Base-by-base conservation (phyloP, 139 green algal species). In the Pleodorina starrii region DNA sequence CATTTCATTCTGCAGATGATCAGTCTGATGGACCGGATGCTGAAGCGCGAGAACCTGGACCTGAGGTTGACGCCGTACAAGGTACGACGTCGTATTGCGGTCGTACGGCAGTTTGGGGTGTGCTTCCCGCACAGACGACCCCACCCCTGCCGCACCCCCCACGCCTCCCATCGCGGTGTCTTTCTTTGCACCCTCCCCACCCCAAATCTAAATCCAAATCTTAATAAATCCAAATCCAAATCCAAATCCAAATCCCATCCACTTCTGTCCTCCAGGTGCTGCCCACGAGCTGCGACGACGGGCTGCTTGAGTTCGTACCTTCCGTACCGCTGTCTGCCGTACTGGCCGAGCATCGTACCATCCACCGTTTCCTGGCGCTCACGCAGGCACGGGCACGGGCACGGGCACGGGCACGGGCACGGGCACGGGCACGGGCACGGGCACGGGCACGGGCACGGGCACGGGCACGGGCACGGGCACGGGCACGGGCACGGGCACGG, bases 41-140 rank as follows among this genome's bases (percentile, higher is more conserved):
- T 99, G 29, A 99, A 99, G 95, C 92, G 96, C 12, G 98, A 99
- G 90, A 97, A 97, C 90, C 92, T 99, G 81, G 97, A 99, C 93
- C 94, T 99, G 59, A 89, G 93, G 5, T 91, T 99, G 40, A 99
- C 97, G 11, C 95, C 96, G 25, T 99, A 99, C 94, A 94, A 92
- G 84, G 91, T 98, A 54, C 14, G 84, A 5, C 25, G 54, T 11
- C 36, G 84, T 43, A 60, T 60, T 40, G 42, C n/a, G n/a, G n/a
- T n/a, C 17, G 42, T 79, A 50, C 69, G 36, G 69, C 63, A 73
- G 48, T 10, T 57, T 12, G 48, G 48, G 48, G n/a, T n/a, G n/a
- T n/a, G n/a, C n/a, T n/a, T n/a, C n/a, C n/a, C n/a, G n/a, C n/a
- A n/a, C n/a, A n/a, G n/a, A n/a, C n/a, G n/a, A n/a, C n/a, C n/a